Evolutionary conservation across 371 early-diverging fungal genomes (phyloP), one percentile per base, ranked within the genome.

Genomic region (Lichtheimia corymbifera): DNA sequence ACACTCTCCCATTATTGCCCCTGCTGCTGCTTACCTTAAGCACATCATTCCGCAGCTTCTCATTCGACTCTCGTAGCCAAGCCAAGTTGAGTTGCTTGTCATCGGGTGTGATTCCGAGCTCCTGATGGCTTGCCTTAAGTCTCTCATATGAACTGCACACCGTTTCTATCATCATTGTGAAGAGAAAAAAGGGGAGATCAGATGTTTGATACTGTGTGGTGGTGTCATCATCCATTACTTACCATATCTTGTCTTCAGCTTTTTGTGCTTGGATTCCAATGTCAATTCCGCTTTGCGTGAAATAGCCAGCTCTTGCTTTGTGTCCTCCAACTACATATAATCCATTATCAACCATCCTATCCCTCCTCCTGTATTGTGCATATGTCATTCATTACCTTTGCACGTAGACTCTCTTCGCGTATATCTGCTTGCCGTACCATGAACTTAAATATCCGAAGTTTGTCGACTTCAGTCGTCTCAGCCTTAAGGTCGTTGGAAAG

Each of bases 361-460:
- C 15, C 2, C 4, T 24, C 15, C 20, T 41, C 17, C 17, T 22
- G 15, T 15, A 42, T 18, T 4, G 11, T 44, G 7, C 18, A 41
- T 22, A n/a, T 51, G n/a, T 7, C 13, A 13, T 2, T 52, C n/a
- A n/a, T n/a, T 74, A 75, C 80, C 63, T 77, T 74, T 22, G 73
- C 53, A 24, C 67, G 60, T 25, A 77, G 45, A 17, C 64, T 62
- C 20, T 80, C 80, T 59, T 77, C 80, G 18, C 75, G 66, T 25
- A 68, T 62, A 52, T 80, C 80, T 12, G 80, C 73, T 63, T 80
- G 75, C 6, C 73, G 62, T 5, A 65, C 77, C 72, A 80, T 75
- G 45, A 77, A 66, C 50, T 77, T 74, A 27, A 75, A 72, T 13
- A 77, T 71, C 27, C 77, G 62, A n/a, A 74, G 53, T 58, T 71